Evolutionary conservation across 2,329 filamentous ascomycete genomes (phyloP), one percentile per base, ranked within the genome.

Genomic region (Penicillium thymicola): DNA sequence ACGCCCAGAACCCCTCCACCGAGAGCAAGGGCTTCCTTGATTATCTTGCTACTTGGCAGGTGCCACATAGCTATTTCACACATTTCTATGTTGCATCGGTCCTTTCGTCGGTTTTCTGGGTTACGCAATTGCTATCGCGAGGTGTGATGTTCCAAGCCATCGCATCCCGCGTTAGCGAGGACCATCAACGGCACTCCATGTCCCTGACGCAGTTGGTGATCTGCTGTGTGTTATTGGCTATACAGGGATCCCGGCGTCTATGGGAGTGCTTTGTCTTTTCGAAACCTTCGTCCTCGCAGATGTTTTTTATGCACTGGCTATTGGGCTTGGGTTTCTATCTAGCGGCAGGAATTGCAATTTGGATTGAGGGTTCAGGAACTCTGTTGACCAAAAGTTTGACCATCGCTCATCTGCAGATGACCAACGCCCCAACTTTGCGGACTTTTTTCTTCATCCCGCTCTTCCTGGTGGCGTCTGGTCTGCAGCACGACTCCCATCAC

Each of bases 61-160:
- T 97, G 36, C 92, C 93, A 23, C 94, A 97, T 75, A 83, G 83
- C 59, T 97, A 90, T 86, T 97, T 97, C 73, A 82, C 81, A 42
- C 89, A 94, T 65, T 97, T 96, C 76, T 97, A 99, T 72, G 69
- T 89, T 51, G 72, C 86, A 36, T 93, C 90, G 4, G 76, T 92
- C 5, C 69, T 78, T 2, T 86, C 84, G 57, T 92, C 90, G 0
- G 67, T 85, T 5, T 89, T 92, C 71, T 97, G 92, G 91, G 83
- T 81, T 0, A 73, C 75, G 63, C 87, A 92, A 72, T 82, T 89
- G 52, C 61, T 83, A 25, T 75, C 67, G 27, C 72, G 77, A 58
- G 89, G 89, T 1, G 59, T 68, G 0, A 64, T 83, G 18, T 81
- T 91, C 70, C 71, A 72, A 28, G 67, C 71, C 16, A 68, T 81